A percentile compares a stretch with the other conserved stretches of the same genome.
phyloP scores from a whole-genome alignment of 805 yeast genomes.

The Candida rishiriensis region DNA sequence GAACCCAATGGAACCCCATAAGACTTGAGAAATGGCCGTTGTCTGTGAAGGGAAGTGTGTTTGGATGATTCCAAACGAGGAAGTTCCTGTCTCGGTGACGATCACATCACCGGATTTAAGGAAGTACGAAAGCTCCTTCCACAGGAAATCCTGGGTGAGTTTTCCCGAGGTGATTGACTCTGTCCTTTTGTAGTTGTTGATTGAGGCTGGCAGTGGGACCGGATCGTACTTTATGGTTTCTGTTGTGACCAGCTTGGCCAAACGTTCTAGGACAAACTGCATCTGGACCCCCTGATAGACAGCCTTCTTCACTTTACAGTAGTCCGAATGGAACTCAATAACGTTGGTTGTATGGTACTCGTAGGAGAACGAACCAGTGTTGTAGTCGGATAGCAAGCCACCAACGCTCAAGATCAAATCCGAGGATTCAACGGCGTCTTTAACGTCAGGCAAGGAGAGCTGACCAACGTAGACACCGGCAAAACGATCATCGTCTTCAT shows the following conservation, averaged over 20 bases:
- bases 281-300: conserved; percentile 69
- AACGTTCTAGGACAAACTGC: conserved; percentile 48
- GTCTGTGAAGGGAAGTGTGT: conserved; percentile 59
- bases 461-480: conserved; percentile 87
- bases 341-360: conserved; percentile 70
- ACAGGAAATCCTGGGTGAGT: conserved; percentile 62
- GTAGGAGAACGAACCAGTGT: conserved; percentile 84
- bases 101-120: conserved; percentile 63
- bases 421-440: conserved; percentile 65
- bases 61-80: conserved; percentile 67
- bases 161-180: conserved; percentile 41
- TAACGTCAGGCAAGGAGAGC: conserved; percentile 68
- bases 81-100: conserved; percentile 71
- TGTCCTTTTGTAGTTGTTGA: conserved; percentile 33
- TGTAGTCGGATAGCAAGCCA: conserved; percentile 81
- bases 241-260: conserved; percentile 34
- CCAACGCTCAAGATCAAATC: conserved; percentile 79
- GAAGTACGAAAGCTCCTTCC: conserved; percentile 62
- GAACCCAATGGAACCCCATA: conserved; percentile 75
- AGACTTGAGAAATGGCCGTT: conserved; percentile 66
- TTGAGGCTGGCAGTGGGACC: conserved; percentile 48
- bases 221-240: conserved; percentile 40
- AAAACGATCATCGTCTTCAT: conserved; percentile 67
- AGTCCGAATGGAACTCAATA: conserved; percentile 75
- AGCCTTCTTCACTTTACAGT: conserved; percentile 65